Percentiles rank a stretch among this genome's conserved stretches.
These are phyloP conservation scores for Ophiostoma piceae DNA, from an alignment of 2,329 filamentous ascomycete species.

Conservation along the genomic window DNA sequence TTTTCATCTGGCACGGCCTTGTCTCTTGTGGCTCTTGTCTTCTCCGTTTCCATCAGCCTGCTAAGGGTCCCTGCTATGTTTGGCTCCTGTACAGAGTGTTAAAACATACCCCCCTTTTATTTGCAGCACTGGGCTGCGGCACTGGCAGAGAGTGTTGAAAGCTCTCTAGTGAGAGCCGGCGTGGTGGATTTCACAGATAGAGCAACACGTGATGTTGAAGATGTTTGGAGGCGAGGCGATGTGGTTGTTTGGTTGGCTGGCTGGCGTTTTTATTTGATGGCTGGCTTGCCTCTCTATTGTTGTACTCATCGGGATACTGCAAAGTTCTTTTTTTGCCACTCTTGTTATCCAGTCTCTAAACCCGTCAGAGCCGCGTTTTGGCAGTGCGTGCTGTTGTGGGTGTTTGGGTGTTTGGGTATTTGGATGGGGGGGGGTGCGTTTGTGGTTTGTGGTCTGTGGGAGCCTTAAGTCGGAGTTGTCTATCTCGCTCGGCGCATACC, in stretches of 20 bases:
- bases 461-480: neutral
- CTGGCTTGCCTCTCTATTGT: neutral
- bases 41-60: conserved; percentile 8
- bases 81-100: neutral
- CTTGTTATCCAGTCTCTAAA: neutral
- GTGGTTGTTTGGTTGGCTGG: neutral
- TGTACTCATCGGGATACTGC: neutral
- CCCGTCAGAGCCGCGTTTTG: neutral
- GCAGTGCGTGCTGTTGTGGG: neutral
- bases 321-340: conserved; percentile 1
- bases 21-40: conserved; percentile 9
- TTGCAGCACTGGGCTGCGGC: conserved; percentile 1
- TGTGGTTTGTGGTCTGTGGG: neutral
- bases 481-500: neutral
- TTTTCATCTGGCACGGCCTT: conserved; percentile 20
- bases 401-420: neutral
- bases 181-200: neutral
- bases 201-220: neutral
- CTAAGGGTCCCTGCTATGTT: neutral
- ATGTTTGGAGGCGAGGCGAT: neutral
- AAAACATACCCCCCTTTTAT: conserved; percentile 13
- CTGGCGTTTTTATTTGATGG: neutral
- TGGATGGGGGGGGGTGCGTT: neutral
- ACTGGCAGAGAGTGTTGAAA: neutral
- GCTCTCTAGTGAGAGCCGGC: neutral